Conservation (phyloP, 2,329 filamentous ascomycete genomes). For the Proliferodiscus dingleyae region DNA sequence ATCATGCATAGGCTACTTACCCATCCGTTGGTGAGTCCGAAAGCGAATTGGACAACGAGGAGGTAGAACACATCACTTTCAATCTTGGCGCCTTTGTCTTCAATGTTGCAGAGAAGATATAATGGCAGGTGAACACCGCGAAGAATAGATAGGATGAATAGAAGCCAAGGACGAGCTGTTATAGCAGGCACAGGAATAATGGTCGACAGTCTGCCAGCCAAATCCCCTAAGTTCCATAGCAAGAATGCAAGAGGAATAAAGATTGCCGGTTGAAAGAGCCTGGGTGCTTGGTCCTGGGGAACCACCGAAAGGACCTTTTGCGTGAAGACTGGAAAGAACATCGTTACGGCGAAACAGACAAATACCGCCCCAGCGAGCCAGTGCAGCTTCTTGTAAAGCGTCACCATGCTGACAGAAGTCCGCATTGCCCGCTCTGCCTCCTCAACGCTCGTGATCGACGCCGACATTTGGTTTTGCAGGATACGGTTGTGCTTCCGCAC, state of each 20-base stretch:
- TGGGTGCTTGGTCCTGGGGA: slow-evolving; percentile 38
- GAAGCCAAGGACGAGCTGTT: slow-evolving; percentile 55
- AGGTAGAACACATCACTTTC: slow-evolving; percentile 86
- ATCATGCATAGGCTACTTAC: slow-evolving; percentile 89
- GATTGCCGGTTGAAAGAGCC: slow-evolving; percentile 63
- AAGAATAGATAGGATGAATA: slow-evolving; percentile 63
- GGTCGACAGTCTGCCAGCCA: slow-evolving; percentile 69
- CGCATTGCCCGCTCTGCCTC: slow-evolving; percentile 46
- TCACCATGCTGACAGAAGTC: slow-evolving; percentile 53
- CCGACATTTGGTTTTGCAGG: slow-evolving; percentile 46
- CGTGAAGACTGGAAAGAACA: slow-evolving; percentile 95
- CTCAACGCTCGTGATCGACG: slow-evolving; percentile 47
- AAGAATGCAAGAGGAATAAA: slow-evolving; percentile 91
- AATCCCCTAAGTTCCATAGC: slow-evolving; percentile 88
- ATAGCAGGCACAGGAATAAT: slow-evolving; percentile 49
- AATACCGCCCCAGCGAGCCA: slow-evolving; percentile 76
- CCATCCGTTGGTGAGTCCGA: slow-evolving; percentile 84
- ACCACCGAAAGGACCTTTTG: slow-evolving; percentile 53
- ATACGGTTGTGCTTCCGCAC: slow-evolving; percentile 54
- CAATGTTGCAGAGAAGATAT: slow-evolving; percentile 86
- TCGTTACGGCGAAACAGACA: slow-evolving; percentile 76
- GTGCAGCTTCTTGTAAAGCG: slow-evolving; percentile 70
- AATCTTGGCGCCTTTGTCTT: slow-evolving; percentile 67
- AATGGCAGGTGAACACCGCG: slow-evolving; percentile 73
- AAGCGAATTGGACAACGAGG: slow-evolving; percentile 73